A percentile compares a stretch with the other conserved stretches of the same genome.
phyloP scores from a whole-genome alignment of 805 yeast genomes.

The Hanseniaspora lachancei region DNA sequence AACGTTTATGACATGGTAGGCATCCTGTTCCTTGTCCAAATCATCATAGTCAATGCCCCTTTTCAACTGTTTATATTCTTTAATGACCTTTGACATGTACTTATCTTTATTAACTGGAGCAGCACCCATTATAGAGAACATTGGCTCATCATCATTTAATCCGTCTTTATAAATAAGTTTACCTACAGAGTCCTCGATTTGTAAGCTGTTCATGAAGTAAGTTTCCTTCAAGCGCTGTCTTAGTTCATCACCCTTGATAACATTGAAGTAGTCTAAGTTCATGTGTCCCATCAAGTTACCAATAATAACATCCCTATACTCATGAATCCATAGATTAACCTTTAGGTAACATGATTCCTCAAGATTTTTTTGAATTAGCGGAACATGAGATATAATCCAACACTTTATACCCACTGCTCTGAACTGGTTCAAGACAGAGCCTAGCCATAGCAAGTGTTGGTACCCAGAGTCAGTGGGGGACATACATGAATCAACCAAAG shows the following conservation, averaged over 20 bases:
- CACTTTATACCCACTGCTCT: slow-evolving; percentile 66
- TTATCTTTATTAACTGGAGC: slow-evolving; percentile 52
- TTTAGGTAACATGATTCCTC: slow-evolving; percentile 63
- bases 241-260: slow-evolving; percentile 46
- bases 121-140: slow-evolving; percentile 41
- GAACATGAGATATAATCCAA: slow-evolving; percentile 82
- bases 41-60: not conserved
- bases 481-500: slow-evolving; percentile 72
- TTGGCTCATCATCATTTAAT: slow-evolving; percentile 24
- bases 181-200: not conserved
- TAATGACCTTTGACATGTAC: slow-evolving; percentile 34
- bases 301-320: slow-evolving; percentile 67
- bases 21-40: not conserved
- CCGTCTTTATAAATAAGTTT: slow-evolving; percentile 15
- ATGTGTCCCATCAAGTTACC: slow-evolving; percentile 82
- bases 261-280: slow-evolving; percentile 78
- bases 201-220: slow-evolving; percentile 7
- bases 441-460: slow-evolving; percentile 63
- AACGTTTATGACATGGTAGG: slow-evolving; percentile 54
- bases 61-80: slow-evolving; percentile 15
- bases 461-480: slow-evolving; percentile 65
- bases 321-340: slow-evolving; percentile 68
- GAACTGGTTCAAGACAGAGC: slow-evolving; percentile 57
- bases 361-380: slow-evolving; percentile 67
- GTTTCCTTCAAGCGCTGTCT: not conserved